Conservation (phyloP, 192 early-diverging fungal genomes). For the Coemansia erecta region DNA sequence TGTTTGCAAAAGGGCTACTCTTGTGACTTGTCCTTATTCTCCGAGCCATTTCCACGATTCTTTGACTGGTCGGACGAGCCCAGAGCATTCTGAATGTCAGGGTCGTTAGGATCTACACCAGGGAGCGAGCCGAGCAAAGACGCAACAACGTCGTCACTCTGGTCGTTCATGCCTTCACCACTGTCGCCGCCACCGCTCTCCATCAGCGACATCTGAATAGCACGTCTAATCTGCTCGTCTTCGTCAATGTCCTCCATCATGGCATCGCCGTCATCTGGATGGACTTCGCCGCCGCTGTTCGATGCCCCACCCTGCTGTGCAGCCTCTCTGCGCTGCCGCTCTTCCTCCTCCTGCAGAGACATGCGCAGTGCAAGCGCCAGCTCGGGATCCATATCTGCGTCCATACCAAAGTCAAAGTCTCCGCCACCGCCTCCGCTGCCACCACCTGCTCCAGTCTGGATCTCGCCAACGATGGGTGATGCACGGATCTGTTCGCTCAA, state of each 20-base stretch:
- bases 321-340: constrained; percentile 65
- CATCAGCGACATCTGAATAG: constrained; percentile 53
- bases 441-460: constrained; percentile 56
- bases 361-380: constrained; percentile 88
- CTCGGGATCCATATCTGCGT: constrained; percentile 92
- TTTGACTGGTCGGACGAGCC: constrained; percentile 50
- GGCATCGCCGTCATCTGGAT: constrained; percentile 24
- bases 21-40: constrained; percentile 19
- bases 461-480: constrained; percentile 78
- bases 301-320: constrained; percentile 7
- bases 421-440: constrained; percentile 58
- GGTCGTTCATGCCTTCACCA: background rate
- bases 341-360: constrained; percentile 94
- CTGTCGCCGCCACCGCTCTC: constrained; percentile 26
- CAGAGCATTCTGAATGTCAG: constrained; percentile 67
- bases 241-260: constrained; percentile 44
- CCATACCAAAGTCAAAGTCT: constrained; percentile 91
- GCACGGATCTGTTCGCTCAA: constrained; percentile 80
- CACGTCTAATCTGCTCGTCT: constrained; percentile 47
- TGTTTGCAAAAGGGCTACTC: background rate
- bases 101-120: constrained; percentile 85
- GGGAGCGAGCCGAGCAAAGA: constrained; percentile 79
- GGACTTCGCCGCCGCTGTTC: background rate
- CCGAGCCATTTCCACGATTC: background rate
- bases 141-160: constrained; percentile 63